phyloP scores from a whole-genome alignment of 176 grass and related monocot species.

The Oryza meridionalis region DNA sequence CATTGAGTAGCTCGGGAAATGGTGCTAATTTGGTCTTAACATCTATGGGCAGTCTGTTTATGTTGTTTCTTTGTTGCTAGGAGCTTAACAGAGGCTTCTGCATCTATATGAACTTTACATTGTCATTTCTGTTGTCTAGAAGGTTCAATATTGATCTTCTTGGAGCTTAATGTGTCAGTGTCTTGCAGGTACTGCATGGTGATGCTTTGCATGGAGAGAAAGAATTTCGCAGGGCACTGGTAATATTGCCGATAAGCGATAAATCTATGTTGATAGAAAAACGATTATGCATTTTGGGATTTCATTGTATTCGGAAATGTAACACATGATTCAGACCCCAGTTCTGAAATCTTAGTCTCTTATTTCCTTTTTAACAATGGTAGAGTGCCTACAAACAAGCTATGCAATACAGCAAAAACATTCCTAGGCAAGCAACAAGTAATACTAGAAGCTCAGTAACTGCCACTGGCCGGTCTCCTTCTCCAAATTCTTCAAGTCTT shows the following conservation, averaged over 20 bases:
- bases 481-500: constrained; percentile 76
- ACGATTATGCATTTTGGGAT: background rate
- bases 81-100: background rate
- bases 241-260: constrained; percentile 33
- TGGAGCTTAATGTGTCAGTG: background rate
- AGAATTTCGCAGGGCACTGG: constrained; percentile 88
- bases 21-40: background rate
- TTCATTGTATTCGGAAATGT: background rate
- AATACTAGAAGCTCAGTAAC: constrained; percentile 70
- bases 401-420: constrained; percentile 71
- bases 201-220: constrained; percentile 92
- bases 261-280: background rate
- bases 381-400: constrained; percentile 91
- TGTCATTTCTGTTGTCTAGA: background rate
- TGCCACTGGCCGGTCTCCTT: constrained; percentile 64
- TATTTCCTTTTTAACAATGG: constrained; percentile 22
- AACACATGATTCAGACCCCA: background rate
- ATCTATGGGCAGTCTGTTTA: background rate
- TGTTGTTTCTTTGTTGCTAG: background rate
- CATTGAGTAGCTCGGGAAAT: background rate
- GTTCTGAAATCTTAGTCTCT: constrained; percentile 4
- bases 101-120: background rate
- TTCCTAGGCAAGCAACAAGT: constrained; percentile 71
- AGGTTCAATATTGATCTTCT: background rate
- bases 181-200: constrained; percentile 74